phyloP scores from a whole-genome alignment of 345 rosid species.

The Draba incana region DNA sequence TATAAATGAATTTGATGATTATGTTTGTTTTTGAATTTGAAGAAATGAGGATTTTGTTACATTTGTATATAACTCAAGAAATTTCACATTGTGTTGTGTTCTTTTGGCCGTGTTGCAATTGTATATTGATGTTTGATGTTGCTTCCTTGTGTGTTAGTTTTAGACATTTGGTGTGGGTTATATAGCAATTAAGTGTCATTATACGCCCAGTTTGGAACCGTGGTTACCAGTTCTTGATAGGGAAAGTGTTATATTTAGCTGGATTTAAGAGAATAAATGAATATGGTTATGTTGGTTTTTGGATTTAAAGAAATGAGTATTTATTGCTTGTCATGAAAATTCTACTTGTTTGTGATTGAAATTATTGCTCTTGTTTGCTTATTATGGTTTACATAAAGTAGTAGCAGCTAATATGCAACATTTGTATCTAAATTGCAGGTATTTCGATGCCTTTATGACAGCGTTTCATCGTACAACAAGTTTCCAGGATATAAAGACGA shows the following conservation, averaged over 20 bases:
- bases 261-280: no score
- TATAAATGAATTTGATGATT: not conserved
- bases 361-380: constrained; percentile 1
- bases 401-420: not conserved
- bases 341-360: not conserved
- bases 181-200: no score
- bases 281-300: no score
- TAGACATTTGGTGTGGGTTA: not conserved
- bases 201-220: no score
- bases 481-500: no score
- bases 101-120: not conserved
- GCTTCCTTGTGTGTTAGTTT: not conserved
- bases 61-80: constrained; percentile 1
- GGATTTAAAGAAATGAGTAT: no score
- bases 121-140: not conserved
- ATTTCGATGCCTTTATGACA: constrained; percentile 44
- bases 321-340: constrained; percentile 12
- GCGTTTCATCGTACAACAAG: no score
- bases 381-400: constrained; percentile 3
- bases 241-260: no score
- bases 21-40: no score
- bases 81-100: not conserved
- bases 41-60: no score
- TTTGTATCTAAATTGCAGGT: constrained; percentile 24
- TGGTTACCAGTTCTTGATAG: no score